Percentiles rank a stretch among this genome's conserved stretches.
Conservation (phyloP, 2,329 filamentous ascomycete genomes). For the Curvularia eragrostidis region DNA sequence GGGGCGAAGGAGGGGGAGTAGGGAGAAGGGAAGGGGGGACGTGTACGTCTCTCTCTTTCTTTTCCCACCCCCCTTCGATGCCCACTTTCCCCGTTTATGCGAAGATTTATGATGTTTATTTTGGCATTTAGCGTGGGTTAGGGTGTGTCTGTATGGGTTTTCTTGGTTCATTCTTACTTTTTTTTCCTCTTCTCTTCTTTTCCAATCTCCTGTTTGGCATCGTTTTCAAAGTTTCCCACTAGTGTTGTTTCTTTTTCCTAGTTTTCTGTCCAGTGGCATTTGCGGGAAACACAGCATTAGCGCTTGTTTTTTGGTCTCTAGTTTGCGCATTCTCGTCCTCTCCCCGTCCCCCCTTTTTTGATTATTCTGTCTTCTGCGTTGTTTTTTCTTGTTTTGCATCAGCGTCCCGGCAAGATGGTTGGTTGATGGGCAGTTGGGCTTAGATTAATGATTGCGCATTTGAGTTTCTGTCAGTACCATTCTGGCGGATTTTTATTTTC, state of each 20-base stretch:
- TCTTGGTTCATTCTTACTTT: constrained; percentile 29
- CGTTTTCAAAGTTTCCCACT: no score
- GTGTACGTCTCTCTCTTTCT: neutral
- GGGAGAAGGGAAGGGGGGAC: constrained; percentile 10
- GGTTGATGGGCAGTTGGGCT: no score
- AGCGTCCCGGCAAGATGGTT: no score
- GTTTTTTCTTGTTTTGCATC: no score
- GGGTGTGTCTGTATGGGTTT: constrained; percentile 26
- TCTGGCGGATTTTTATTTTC: no score
- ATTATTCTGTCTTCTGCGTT: no score
- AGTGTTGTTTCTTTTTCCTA: no score
- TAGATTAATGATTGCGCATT: no score
- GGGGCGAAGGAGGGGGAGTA: neutral
- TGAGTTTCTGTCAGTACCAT: no score
- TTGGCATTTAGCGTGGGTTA: constrained; percentile 50
- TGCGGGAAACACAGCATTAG: no score
- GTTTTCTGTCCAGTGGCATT: no score
- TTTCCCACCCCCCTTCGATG: neutral
- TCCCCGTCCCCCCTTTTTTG: constrained; percentile 16
- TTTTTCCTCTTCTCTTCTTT: constrained; percentile 28
- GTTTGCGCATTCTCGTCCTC: constrained; percentile 12
- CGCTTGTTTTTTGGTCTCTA: no score
- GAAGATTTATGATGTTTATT: constrained; percentile 40
- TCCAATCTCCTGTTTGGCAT: neutral
- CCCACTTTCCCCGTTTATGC: constrained; percentile 18